phyloP scores from a whole-genome alignment of 345 rosid genomes.

The Hibiscus trionum region DNA sequence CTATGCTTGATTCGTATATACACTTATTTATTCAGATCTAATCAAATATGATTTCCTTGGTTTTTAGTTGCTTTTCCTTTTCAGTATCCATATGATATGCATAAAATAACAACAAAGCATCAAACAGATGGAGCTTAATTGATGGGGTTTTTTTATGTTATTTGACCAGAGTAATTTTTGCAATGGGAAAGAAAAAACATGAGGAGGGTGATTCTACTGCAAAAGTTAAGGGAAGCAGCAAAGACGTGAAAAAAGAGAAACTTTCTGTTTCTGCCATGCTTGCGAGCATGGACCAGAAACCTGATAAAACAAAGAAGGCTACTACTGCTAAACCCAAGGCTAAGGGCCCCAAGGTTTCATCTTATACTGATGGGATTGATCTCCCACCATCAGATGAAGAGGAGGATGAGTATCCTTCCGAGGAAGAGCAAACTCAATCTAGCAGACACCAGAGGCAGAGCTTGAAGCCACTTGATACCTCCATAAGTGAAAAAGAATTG shows the following conservation, averaged over 20 bases:
- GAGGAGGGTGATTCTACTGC: slow-evolving; percentile 42
- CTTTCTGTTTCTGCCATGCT: slow-evolving; percentile 73
- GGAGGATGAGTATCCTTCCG: slow-evolving; percentile 30
- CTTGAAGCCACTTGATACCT: slow-evolving; percentile 41
- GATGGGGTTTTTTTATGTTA: not conserved
- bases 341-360: slow-evolving; percentile 38
- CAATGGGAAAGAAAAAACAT: slow-evolving; percentile 72
- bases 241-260: slow-evolving; percentile 60
- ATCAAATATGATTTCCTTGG: not conserved
- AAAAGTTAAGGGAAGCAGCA: slow-evolving; percentile 45
- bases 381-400: slow-evolving; percentile 91
- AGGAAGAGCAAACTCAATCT: slow-evolving; percentile 36
- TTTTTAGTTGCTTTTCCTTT: not conserved
- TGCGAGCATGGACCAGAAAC: slow-evolving; percentile 76
- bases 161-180: slow-evolving; percentile 17
- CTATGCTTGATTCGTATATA: not conserved
- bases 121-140: not conserved
- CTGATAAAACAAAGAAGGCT: slow-evolving; percentile 66
- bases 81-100: not conserved
- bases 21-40: not conserved
- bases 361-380: slow-evolving; percentile 78
- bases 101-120: not conserved
- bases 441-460: slow-evolving; percentile 53
- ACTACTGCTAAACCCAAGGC: slow-evolving; percentile 36
- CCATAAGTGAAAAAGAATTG: slow-evolving; percentile 61